Base-by-base conservation (phyloP, 2,329 filamentous ascomycete genomes). In the Cordyceps cicadae region DNA sequence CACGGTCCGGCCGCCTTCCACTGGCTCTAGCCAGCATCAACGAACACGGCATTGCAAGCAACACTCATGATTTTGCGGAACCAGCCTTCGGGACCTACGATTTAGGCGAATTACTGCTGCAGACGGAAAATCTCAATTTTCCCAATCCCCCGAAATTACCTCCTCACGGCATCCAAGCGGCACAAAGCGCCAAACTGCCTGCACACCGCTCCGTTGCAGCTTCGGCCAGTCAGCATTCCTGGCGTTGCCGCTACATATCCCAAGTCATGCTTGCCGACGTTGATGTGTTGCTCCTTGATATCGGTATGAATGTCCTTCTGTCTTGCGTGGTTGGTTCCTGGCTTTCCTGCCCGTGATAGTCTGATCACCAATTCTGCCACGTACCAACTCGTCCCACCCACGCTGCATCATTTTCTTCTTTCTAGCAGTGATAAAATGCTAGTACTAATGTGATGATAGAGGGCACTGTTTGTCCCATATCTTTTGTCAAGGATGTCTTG, bases 391-490 rank as follows among this genome's bases (percentile, higher is more conserved):
- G 21, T 39, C 24, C 54, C 32, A 34, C 34, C 32, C 43, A 48
- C 14, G 12, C 43, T 15, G 57, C 57, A 50, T 46, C 34, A 43
- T 32, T 32, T 17, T 48, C 24, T 55, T 8, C 17, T 49, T 9
- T 17, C 14, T 41, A 24, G 21, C 29, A 11, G 15, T 37, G 1
- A 8, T 14, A 11, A 17, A 5, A 15, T 29, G 8, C 53, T 52
- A 21, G 45, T 45, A 15, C 54, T 45, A 66, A 63, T 9, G 37
- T 32, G 5, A 49, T 52, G n/a, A 43, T 67, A 92, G 89, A 92
- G 81, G 89, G 89, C 64, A 92, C 89, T 54, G 86, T 92, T 64
- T 92, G 88, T 73, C 87, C 88, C 67, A 91, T 92, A 71, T 90
- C 87, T 67, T 92, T 92, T 74, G 89, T 92, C 74, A 90, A 90